Evolutionary conservation across 1,284 basidiomycete species (phyloP).

Genomic region (Cryptococcus sp.): DNA sequence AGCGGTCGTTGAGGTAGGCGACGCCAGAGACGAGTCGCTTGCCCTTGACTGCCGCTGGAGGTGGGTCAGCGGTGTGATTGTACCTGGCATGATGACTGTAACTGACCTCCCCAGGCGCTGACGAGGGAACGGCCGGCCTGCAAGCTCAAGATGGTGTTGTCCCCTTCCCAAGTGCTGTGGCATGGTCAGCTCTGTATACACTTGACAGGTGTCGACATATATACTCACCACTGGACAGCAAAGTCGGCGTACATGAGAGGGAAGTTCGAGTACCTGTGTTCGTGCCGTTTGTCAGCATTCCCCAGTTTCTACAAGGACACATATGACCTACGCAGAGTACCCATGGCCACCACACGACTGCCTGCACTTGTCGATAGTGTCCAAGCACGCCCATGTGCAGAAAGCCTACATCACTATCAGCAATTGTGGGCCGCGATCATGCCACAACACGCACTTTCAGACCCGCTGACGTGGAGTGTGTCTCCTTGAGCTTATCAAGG

Average conservation of each 20-base stretch:
- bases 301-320: not conserved
- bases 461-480: slow-evolving; percentile 58
- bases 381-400: slow-evolving; percentile 59
- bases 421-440: not conserved
- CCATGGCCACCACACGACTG: slow-evolving; percentile 59
- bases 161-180: slow-evolving; percentile 55
- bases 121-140: slow-evolving; percentile 57
- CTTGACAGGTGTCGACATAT: not conserved
- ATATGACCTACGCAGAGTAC: slow-evolving; percentile 52
- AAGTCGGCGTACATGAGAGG: slow-evolving; percentile 57
- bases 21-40: slow-evolving; percentile 53
- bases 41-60: slow-evolving; percentile 50
- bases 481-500: slow-evolving; percentile 57
- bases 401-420: slow-evolving; percentile 50
- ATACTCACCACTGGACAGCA: slow-evolving; percentile 53
- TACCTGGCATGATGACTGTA: not conserved
- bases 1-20: slow-evolving; percentile 53
- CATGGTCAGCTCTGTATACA: not conserved
- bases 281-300: slow-evolving; percentile 1
- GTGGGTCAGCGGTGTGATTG: not conserved
- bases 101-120: slow-evolving; percentile 51
- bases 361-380: slow-evolving; percentile 58
- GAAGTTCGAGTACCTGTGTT: slow-evolving; percentile 53
- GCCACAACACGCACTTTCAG: slow-evolving; percentile 38
- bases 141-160: slow-evolving; percentile 56